Conservation (phyloP, 495 filamentous ascomycete genomes). For the Aspergillus heteromorphus region DNA sequence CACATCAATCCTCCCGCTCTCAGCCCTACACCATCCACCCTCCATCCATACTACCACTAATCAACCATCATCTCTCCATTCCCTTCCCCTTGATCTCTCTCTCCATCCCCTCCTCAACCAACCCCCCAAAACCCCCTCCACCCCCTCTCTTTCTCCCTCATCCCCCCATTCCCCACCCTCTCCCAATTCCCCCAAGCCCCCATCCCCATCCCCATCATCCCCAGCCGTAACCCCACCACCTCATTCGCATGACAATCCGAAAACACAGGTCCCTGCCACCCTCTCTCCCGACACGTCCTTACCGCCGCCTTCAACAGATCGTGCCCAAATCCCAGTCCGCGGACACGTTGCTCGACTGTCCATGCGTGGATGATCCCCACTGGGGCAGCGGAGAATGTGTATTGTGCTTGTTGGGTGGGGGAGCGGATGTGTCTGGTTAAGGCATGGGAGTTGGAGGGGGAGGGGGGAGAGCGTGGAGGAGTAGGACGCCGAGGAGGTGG, state of each 20-base stretch:
- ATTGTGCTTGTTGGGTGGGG: too few relatives aligned
- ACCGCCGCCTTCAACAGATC: conserved; percentile 65
- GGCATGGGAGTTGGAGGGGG: too few relatives aligned
- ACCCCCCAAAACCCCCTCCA: conserved; percentile 37
- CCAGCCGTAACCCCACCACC: conserved; percentile 30
- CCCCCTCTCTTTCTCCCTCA: not conserved
- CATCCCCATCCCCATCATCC: conserved; percentile 41
- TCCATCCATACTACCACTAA: not conserved
- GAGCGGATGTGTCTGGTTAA: too few relatives aligned
- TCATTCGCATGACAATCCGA: conserved; percentile 61
- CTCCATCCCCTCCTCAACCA: not conserved
- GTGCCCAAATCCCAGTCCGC: conserved; percentile 60
- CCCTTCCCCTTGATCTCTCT: too few relatives aligned
- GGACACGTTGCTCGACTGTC: conserved; percentile 64
- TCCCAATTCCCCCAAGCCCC: conserved; percentile 61
- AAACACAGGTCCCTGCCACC: conserved; percentile 54
- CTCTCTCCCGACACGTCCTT: conserved; percentile 48
- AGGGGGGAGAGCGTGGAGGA: too few relatives aligned
- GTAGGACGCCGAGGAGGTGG: too few relatives aligned
- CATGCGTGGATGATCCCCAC: conserved; percentile 60
- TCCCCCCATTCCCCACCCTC: conserved; percentile 24
- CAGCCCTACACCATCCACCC: too few relatives aligned
- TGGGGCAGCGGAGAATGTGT: conserved; percentile 42
- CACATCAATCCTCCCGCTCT: too few relatives aligned
- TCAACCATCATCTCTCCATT: not conserved